Percentiles rank a stretch among this genome's conserved stretches.
Evolutionary conservation across 228 moss, liverwort and hornwort species (phyloP).

Genomic region (Sphagnum fallax): DNA sequence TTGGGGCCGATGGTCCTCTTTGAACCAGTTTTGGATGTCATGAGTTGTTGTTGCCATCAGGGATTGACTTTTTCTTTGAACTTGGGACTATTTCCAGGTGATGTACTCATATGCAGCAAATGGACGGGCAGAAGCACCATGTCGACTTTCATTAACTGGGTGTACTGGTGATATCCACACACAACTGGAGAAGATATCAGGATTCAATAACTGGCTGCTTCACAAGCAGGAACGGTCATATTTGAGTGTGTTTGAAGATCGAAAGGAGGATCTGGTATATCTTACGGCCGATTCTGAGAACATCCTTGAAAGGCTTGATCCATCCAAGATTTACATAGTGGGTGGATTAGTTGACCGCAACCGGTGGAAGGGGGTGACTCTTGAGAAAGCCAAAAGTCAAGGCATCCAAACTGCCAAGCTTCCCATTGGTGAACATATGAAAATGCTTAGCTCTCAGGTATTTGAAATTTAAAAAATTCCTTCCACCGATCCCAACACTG

Average conservation of each 20-base stretch:
- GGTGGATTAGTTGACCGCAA: constrained; percentile 96
- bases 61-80: too few species aligned
- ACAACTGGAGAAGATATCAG: constrained; percentile 74
- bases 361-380: constrained; percentile 88
- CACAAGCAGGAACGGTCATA: constrained; percentile 80
- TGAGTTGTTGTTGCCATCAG: too few species aligned
- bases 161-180: constrained; percentile 53
- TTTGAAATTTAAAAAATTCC: neutral
- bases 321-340: constrained; percentile 76
- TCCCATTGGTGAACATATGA: constrained; percentile 82
- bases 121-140: constrained; percentile 60
- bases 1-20: too few species aligned
- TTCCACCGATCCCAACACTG: neutral
- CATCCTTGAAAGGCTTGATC: constrained; percentile 57
- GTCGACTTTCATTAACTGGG: constrained; percentile 79
- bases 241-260: constrained; percentile 61
- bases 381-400: constrained; percentile 77
- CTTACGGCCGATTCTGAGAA: constrained; percentile 88
- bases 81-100: constrained; percentile 31
- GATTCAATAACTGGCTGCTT: constrained; percentile 88
- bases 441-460: constrained; percentile 85
- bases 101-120: constrained; percentile 97
- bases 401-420: constrained; percentile 93
- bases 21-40: too few species aligned
- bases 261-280: constrained; percentile 79